Evolutionary conservation across 2,329 filamentous ascomycete species (phyloP), one percentile per base, ranked within the genome.

Genomic region (Rhinocladiella similis): DNA sequence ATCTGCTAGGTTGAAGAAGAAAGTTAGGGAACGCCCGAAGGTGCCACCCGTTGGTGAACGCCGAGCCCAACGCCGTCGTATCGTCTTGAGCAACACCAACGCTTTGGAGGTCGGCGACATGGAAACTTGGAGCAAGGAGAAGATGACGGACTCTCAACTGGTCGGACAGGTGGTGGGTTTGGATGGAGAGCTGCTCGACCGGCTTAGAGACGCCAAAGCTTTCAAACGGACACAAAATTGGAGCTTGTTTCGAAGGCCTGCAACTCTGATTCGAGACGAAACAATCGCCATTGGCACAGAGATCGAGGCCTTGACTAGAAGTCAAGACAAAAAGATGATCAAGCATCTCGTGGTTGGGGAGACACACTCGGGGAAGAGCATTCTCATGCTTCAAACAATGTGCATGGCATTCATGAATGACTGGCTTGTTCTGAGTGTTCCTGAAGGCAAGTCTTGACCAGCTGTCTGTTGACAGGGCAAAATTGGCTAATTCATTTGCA

Each of bases 31-130:
- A n/a, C 68, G 70, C 13, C 72, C 76, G 53, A 83, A 81, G 72
- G 80, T 84, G 14, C 88, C 89, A 18, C 78, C 78, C 12, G 80
- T 84, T 2, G 93, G 92, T 63, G 92, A 97, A 79, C 85, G 92
- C 64, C 96, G 91, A 75, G 89, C 90, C 25, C 80, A 90, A 70
- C 86, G 91, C 63, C 96, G 95, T 78, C 86, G 90, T 65, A 90
- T 99, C 67, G 86, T 95, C 57, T 84, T 99, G 59, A 93, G 88
- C 79, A 99, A 97, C 76, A 89, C 90, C 73, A 97, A 96, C 75
- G 94, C 94, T 48, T 77, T 97, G 36, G 84, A 87, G 57, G 88
- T 97, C 6, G 70, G 78, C 20, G 88, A 84, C 10, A 78, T 96
- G 64, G 75, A 80, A 57, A 81, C 87, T 47, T 69, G 96, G 53